A percentile compares a stretch with the other conserved stretches of the same genome.
These are phyloP conservation scores for Aspergillus ibericus DNA, from an alignment of 2,329 filamentous ascomycete genomes.

Conservation along the genomic window DNA sequence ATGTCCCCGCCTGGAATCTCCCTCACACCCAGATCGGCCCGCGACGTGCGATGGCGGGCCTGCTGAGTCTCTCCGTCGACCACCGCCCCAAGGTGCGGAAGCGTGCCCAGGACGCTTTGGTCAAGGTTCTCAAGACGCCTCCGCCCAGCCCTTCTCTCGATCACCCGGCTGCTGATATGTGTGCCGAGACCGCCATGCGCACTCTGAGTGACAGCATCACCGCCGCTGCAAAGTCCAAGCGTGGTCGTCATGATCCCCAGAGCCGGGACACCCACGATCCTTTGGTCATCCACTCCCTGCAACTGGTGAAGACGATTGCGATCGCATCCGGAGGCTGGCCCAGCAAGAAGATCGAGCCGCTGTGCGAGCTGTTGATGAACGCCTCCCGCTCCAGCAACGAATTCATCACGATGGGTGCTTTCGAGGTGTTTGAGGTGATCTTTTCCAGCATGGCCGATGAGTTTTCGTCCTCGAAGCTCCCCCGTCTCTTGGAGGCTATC, in stretches of 20 bases:
- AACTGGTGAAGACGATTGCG: conserved; percentile 87
- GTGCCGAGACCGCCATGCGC: conserved; percentile 83
- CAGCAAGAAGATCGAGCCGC: conserved; percentile 86
- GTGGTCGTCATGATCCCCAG: conserved; percentile 44
- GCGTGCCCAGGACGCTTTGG: conserved; percentile 84
- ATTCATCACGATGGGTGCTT: conserved; percentile 92
- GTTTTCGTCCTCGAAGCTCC: conserved; percentile 83
- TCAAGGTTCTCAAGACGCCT: conserved; percentile 76
- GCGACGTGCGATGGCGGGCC: conserved; percentile 79
- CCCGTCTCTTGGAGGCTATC: conserved; percentile 85
- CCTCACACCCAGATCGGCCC: conserved; percentile 81
- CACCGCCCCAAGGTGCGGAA: conserved; percentile 91
- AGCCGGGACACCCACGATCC: conserved; percentile 68
- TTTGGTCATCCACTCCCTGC: conserved; percentile 83
- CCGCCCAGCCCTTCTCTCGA: conserved; percentile 90
- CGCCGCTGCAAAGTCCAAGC: conserved; percentile 67
- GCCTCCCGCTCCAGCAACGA: conserved; percentile 91
- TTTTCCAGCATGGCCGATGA: conserved; percentile 90
- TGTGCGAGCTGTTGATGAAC: conserved; percentile 84
- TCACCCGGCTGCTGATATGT: conserved; percentile 94
- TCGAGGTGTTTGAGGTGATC: conserved; percentile 96
- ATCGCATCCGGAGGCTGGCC: conserved; percentile 90
- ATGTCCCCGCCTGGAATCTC: conserved; percentile 83
- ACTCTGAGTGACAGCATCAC: conserved; percentile 72
- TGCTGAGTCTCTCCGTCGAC: conserved; percentile 82